A percentile compares a stretch with the other conserved stretches of the same genome.
phyloP scores from a whole-genome alignment of 1,284 basidiomycete genomes.

The Ceratobasidium sp. region DNA sequence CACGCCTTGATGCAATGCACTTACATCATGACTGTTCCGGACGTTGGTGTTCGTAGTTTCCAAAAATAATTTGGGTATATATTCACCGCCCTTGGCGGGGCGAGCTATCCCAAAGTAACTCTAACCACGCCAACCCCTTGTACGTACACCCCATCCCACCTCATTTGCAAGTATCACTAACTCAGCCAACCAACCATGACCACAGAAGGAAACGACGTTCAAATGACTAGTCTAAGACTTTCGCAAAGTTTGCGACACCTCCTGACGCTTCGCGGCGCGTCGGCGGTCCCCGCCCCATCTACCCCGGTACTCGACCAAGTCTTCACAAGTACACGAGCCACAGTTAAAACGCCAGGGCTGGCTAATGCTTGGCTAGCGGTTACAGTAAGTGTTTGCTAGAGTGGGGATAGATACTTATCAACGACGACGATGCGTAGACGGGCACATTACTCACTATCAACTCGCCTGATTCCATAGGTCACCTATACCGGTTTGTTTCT shows the following conservation, averaged over 20 bases:
- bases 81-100: background rate
- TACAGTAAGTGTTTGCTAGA: slow-evolving; percentile 58
- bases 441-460: slow-evolving; percentile 85
- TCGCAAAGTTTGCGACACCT: slow-evolving; percentile 32
- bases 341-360: slow-evolving; percentile 13
- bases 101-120: background rate
- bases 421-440: slow-evolving; percentile 56
- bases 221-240: slow-evolving; percentile 16
- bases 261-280: slow-evolving; percentile 31
- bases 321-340: slow-evolving; percentile 25
- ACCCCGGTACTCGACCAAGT: background rate
- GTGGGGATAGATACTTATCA: slow-evolving; percentile 10
- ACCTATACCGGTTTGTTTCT: slow-evolving; percentile 79
- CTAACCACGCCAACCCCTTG: background rate
- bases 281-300: slow-evolving; percentile 31
- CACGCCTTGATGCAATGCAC: background rate
- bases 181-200: no score
- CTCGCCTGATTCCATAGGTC: slow-evolving; percentile 76
- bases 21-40: background rate
- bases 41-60: no score
- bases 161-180: no score
- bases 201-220: background rate
- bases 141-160: no score
- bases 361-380: slow-evolving; percentile 73
- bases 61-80: background rate